Evolutionary conservation across 2,329 filamentous ascomycete genomes (phyloP), one percentile per base, ranked within the genome.

Genomic region (Hypoxylon rubiginosum): DNA sequence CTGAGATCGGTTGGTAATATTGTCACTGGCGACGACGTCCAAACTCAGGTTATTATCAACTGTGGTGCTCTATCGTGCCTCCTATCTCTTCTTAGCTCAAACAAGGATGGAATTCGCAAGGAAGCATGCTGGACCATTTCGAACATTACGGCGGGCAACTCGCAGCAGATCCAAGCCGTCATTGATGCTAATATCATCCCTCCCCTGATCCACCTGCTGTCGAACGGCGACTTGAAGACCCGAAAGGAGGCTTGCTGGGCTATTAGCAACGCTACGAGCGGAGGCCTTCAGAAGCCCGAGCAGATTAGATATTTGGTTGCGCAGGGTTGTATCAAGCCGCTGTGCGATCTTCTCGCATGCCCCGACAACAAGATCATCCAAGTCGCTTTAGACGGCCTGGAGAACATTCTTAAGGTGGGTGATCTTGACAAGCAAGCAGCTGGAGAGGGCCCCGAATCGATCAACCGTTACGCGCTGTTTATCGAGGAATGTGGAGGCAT

Each of bases 321-420:
- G 36, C 92, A 96, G 82, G 96, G 96, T 71, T 97, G 94, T 85
- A 98, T 99, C 83, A 97, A 95, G 84, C 96, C 96, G 3, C 87
- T 99, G 34, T 99, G 96, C 80, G 96, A 99, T 77, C 89, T 99
- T 26, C 89, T 99, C 62, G 90, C 89, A 41, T 99, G 96, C 86
- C 97, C 97, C 30, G 96, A 99, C 82, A 99, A 99, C 85, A 99
- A 99, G 89, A 99, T 99, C 79, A 99, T 99, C 75, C 96, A 99
- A 82, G 96, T 99, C 72, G 96, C 96, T 70, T 89, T 99, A 52
- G 96, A 99, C 76, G 96, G 96, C 58, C 87, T 99, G 60, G 96
- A 99, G 90, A 99, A 99, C 83, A 98, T 99, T 71, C 90, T 99
- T 77, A 99, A 99, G 91, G 96, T 99, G 69, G 96, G 96, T 58